Evolutionary conservation across 495 filamentous ascomycete genomes (phyloP).

Genomic region (Durotheca rogersii): DNA sequence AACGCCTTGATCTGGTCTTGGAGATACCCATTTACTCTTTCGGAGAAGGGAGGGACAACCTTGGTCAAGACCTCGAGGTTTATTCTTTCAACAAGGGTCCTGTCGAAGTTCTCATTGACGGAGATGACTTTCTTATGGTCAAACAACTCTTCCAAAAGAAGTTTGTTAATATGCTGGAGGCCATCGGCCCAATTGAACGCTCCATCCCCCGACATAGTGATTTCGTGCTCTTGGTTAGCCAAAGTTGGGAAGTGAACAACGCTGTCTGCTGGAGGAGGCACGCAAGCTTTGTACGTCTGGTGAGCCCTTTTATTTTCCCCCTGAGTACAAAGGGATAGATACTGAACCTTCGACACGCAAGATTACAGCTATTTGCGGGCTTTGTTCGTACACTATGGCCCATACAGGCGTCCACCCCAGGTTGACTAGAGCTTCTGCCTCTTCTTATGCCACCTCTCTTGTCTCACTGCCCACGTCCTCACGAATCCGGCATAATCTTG

Average conservation of each 20-base stretch:
- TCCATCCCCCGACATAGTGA: slow-evolving; percentile 2
- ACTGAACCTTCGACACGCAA: slow-evolving; percentile 12
- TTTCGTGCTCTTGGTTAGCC: neutral
- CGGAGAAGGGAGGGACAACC: neutral
- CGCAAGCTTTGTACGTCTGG: slow-evolving; percentile 13
- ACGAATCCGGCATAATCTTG: slow-evolving; percentile 14
- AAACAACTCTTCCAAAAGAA: neutral
- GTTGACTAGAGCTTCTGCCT: neutral
- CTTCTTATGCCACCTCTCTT: no score
- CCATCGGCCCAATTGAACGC: neutral
- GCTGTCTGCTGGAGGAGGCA: no score
- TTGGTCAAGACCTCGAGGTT: neutral
- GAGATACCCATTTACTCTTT: neutral
- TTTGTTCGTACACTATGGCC: slow-evolving; percentile 22
- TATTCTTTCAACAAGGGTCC: neutral
- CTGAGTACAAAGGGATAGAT: slow-evolving; percentile 15
- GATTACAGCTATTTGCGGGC: neutral
- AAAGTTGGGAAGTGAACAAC: no score
- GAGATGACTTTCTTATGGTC: neutral
- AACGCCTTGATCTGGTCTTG: neutral
- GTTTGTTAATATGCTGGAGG: neutral
- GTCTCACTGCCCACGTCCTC: neutral
- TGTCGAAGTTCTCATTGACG: neutral
- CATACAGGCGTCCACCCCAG: no score
- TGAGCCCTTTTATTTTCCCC: no score